Percentiles rank a stretch among this genome's conserved stretches.
Conservation (phyloP, 352 stramenopile genomes). For the Phytopythium sindhum region DNA sequence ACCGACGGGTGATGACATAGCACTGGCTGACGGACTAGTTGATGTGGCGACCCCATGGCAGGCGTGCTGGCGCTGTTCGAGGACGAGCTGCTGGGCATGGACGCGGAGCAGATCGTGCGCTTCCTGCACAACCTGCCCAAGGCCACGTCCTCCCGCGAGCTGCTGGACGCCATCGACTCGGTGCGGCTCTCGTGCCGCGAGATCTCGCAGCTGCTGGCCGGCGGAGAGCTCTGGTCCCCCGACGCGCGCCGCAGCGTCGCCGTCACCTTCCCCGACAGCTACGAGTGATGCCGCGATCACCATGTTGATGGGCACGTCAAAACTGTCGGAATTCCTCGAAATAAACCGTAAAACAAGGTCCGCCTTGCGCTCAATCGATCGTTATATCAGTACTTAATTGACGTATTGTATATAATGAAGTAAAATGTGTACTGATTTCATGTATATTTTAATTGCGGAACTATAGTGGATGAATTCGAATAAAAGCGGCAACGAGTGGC, state of each 20-base stretch:
- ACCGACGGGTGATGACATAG: neutral
- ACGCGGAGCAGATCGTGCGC: constrained; percentile 72
- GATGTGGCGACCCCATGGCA: constrained; percentile 14
- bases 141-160: constrained; percentile 47
- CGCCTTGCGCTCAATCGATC: neutral
- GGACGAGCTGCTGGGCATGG: constrained; percentile 62
- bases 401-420: neutral
- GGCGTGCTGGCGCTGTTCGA: constrained; percentile 71
- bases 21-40: neutral
- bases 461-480: neutral
- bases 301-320: no score
- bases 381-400: neutral
- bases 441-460: neutral
- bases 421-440: neutral
- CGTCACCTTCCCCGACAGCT: constrained; percentile 76
- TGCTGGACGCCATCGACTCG: constrained; percentile 64
- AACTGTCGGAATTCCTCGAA: neutral
- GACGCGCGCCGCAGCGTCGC: constrained; percentile 53
- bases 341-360: neutral
- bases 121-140: constrained; percentile 76
- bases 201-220: constrained; percentile 63
- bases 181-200: constrained; percentile 68
- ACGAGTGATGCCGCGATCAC: no score
- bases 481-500: neutral
- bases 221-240: constrained; percentile 73